Base-by-base conservation (phyloP, 805 yeast genomes). In the Starmerella sirachaensis region DNA sequence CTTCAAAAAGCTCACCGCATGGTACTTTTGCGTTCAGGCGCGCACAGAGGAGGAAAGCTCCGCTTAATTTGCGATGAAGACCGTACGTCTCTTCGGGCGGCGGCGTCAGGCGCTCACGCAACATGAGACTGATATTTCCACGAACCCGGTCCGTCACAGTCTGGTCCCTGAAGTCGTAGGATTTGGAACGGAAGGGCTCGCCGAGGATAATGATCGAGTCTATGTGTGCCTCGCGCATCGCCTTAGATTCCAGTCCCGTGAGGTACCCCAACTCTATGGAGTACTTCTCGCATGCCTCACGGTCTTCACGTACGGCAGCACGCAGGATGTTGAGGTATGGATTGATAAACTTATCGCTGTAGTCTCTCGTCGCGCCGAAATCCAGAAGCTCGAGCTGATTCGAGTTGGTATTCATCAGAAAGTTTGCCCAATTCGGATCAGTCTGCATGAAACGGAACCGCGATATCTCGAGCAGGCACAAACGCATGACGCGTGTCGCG, bases 391-490 rank as follows among this genome's bases (percentile, higher is more conserved):
- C 96, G 40, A 91, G 74, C 57, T 78, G 75, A 18, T 70, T 60
- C 2, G 85, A 74, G n/a, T 63, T 49, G 23, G 65, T 65, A 54
- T 91, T 85, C 63, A 81, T 85, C 42, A 91, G 61, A 62, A 91
- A 91, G 58, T 91, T 91, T 31, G 98, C 96, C 98, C 98, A 91
- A 59, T 91, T 91, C 35, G 98, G 98, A 62, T 91, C 98, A 1
- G 97, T 88, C 62, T 91, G 98, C 98, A 91, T 91, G 62, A 78
- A 88, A 52, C 70, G 72, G 63, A 79, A 86, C 49, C 72, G 64
- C 11, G 85, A 82, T 57, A 91, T 81, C 60, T 91, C 98, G 49
- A 70, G 66, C 33, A 91, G 63, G 54, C 95, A 85, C 29, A 91
- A 65, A 47, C 83, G 70, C 94, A 91, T 80, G 36, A 91, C 76